Base-by-base conservation (phyloP, 2,329 filamentous ascomycete species). In the Emmonsia crescens region DNA sequence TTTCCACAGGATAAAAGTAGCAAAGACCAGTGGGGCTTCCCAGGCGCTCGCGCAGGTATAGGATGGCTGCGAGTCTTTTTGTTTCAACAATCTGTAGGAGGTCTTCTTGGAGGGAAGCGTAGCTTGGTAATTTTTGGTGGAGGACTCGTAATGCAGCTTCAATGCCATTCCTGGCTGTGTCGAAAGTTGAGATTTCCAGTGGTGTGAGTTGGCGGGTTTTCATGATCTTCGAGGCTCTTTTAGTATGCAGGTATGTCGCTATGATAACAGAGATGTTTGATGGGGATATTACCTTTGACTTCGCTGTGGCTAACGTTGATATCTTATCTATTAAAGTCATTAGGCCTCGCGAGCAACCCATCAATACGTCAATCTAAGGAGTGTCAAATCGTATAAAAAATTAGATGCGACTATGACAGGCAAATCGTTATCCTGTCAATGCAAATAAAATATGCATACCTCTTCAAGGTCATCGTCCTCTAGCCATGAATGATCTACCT, bases 271-370 rank as follows among this genome's bases (percentile, higher is more conserved):
- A 38, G 31, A 38, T 52, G 29, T 40, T 33, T 9, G 14, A n/a
- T 21, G 5, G 10, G 12, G 49, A 38, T 19, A n/a, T 46, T 58
- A 66, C 62, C 44, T 64, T 64, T 6, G 57, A 49, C 40, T 60
- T 59, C 56, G 51, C 60, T 27, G 36, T 51, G 44, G 61, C 5
- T 21, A 68, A 55, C 19, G 55, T 38, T 3, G 69, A 69, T 38
- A 68, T 71, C 2, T 60, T 61, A 44, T 66, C 67, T 10, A 73
- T 68, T 16, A 68, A 44, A 16, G 63, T 67, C 64, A 72, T 70
- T n/a, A 72, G 62, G 5, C 67, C 65, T 5, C 71, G 67, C 29
- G 70, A 72, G 57, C 71, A 72, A 33, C 70, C 71, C 66, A 73
- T 72, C 6, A 71, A 60, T 16, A 68, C 65, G 62, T 72, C 71